phyloP scores from a whole-genome alignment of 805 yeast genomes.

The Candida argentea region DNA sequence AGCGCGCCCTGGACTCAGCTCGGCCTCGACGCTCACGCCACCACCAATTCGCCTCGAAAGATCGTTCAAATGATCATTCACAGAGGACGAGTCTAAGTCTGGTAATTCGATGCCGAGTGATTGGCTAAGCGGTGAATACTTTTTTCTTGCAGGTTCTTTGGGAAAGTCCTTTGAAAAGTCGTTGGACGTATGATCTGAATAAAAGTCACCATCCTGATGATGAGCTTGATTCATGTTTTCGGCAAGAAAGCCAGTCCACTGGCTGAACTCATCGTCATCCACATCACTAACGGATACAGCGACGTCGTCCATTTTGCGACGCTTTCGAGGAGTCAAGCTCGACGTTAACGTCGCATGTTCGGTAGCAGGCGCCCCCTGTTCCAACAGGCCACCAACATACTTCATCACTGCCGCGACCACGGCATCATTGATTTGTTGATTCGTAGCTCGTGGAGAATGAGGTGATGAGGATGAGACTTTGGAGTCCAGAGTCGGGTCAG shows the following conservation, averaged over 20 bases:
- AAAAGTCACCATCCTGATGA: constrained; percentile 4
- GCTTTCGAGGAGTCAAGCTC: constrained; percentile 6
- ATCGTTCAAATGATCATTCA: too few species aligned
- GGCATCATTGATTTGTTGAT: constrained; percentile 35
- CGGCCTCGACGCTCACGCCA: too few species aligned
- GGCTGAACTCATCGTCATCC: constrained; percentile 39
- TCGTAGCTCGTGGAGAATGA: constrained; percentile 9
- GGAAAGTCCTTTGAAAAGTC: constrained; percentile 1
- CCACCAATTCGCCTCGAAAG: too few species aligned
- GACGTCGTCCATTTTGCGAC: constrained; percentile 28
- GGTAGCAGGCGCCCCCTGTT: constrained; percentile 6
- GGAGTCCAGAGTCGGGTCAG: not conserved
- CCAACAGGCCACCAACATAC: constrained; percentile 55
- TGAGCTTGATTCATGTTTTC: constrained; percentile 10
- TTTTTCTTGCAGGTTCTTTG: too few species aligned
- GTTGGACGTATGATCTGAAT: constrained; percentile 1
- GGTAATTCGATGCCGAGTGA: too few species aligned
- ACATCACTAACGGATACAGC: too few species aligned
- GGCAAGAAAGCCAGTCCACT: constrained; percentile 33
- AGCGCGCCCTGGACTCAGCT: too few species aligned
- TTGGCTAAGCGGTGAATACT: too few species aligned
- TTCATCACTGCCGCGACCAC: constrained; percentile 76
- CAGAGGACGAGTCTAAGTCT: too few species aligned
- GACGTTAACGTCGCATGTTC: not conserved
- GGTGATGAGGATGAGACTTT: too few species aligned